phyloP scores from a whole-genome alignment of 2,329 filamentous ascomycete species.

The Fusarium sp. region DNA sequence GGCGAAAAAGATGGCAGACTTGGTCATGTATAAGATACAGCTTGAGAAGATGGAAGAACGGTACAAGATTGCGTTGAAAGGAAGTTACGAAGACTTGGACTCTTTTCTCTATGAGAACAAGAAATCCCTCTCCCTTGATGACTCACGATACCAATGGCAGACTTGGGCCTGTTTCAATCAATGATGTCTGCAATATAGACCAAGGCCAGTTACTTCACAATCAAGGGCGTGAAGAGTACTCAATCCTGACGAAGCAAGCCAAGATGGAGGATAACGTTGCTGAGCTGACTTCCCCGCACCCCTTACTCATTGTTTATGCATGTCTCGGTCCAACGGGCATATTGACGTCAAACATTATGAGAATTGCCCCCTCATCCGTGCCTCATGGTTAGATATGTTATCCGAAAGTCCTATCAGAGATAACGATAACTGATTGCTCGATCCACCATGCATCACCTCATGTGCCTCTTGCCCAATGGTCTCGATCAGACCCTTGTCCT shows the following conservation, averaged over 20 bases:
- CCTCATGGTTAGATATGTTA: background rate
- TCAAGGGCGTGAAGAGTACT: too few species aligned
- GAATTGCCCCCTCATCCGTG: background rate
- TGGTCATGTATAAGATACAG: background rate
- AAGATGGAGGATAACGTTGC: background rate
- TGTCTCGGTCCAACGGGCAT: slow-evolving; percentile 20
- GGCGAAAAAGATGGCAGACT: slow-evolving; percentile 5
- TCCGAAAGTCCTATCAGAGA: background rate
- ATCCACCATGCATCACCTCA: slow-evolving; percentile 8
- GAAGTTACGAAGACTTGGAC: slow-evolving; percentile 2
- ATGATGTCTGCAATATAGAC: too few species aligned
- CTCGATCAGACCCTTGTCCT: background rate
- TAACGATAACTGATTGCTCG: background rate
- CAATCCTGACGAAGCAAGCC: too few species aligned
- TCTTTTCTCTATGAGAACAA: slow-evolving; percentile 1
- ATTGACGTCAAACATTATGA: background rate
- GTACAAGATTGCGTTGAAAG: slow-evolving; percentile 7
- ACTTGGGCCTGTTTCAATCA: slow-evolving; percentile 2
- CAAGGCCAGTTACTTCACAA: too few species aligned
- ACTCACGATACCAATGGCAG: slow-evolving; percentile 10
- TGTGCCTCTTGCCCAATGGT: slow-evolving; percentile 1
- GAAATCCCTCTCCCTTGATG: slow-evolving; percentile 2
- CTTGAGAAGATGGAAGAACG: slow-evolving; percentile 6
- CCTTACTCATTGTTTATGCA: slow-evolving; percentile 1
- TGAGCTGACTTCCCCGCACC: slow-evolving; percentile 14